Base-by-base conservation (phyloP, 345 rosid genomes). In the Kernera saxatilis region DNA sequence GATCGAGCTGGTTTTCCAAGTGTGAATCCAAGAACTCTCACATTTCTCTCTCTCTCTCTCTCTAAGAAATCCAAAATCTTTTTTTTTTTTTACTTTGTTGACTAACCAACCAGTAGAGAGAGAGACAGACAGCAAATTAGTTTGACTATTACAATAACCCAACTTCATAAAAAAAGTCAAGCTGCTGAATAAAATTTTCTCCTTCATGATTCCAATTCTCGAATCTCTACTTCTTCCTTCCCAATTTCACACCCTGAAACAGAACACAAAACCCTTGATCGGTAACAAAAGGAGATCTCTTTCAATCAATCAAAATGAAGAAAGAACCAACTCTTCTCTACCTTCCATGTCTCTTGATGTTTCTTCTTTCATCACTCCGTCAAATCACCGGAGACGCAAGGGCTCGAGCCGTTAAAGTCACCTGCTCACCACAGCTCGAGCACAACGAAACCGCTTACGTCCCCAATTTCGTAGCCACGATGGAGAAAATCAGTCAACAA, bases 401-500 rank as follows among this genome's bases (percentile, higher is more conserved):
- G 56, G 74, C 88, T 6, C 81, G 85, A 11, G 63, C 62, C 10
- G 70, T 93, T 30, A 30, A 70, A 0, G 68, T 85, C 48, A 79
- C 26, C 0, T 93, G 97, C 54, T 81, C 75, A 9, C 67, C 6
- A 1, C 81, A 46, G n/a, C 79, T 12, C 0, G 97, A 91, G 77
- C 78, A 89, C 88, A 93, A 91, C 67, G 9, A 72, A 12, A 78
- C 86, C 3, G 71, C 69, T 51, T 93, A 69, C 22, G 94, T 91
- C 18, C 86, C 93, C 0, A 93, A 93, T 67, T 93, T 89, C 56
- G 88, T 93, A 3, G 74, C 84, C 22, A 77, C 89, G 1, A 93
- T 93, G 98, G 96, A 87, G 51, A 91, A 87, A 25, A 87, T 91
- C 70, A 86, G 97, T 41, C 82, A 74, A 8, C 87, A 85, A 65